Evolutionary conservation across 768 basidiomycete species (phyloP), one percentile per base, ranked within the genome.

Genomic region (Tricholoma terreum): DNA sequence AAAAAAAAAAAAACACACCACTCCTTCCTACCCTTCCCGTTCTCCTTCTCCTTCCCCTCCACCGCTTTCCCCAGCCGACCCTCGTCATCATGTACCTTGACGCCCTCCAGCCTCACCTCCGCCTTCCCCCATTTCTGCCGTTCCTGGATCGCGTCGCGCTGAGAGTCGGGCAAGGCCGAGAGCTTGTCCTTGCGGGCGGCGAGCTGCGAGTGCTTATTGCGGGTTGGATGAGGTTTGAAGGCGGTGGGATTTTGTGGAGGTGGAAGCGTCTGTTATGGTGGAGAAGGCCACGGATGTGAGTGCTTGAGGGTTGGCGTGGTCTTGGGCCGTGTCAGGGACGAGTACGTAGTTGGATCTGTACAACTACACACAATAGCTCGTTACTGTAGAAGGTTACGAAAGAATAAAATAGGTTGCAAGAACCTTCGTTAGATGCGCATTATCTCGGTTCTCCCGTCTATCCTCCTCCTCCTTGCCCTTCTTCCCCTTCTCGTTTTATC

Each of bases 41-140:
- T 98, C 64, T 85, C 86, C 71, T 95, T 95, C 73, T 97, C 95
- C 61, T 91, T 87, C 69, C 91, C 78, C 78, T 97, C 98, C 7
- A 84, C 85, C 42, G 94, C 93, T 76, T 97, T 98, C 78, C 95
- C 98, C 65, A 99, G 71, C 46, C 87, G 76, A 1, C 63, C 69
- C 68, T 93, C 92, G 63, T 95, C 91, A 64, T 98, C 97, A 48
- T 82, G 83, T 33, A 98, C 86, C 72, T 98, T 98, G 45, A 87
- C 87, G 2, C 97, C 97, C 55, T 91, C 92, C 58, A 96, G 76
- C 49, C 92, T 80, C 30, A 91, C 86, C 67, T n/a, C 85, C 0
- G 94, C 93, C 73, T 95, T 96, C 50, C 84, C 84, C 92, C 94
- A 98, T 66, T 87, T 84, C 58, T 94, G 90, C 56, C 81, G 81